phyloP scores from a whole-genome alignment of 768 basidiomycete genomes.

The Russula foetens region DNA sequence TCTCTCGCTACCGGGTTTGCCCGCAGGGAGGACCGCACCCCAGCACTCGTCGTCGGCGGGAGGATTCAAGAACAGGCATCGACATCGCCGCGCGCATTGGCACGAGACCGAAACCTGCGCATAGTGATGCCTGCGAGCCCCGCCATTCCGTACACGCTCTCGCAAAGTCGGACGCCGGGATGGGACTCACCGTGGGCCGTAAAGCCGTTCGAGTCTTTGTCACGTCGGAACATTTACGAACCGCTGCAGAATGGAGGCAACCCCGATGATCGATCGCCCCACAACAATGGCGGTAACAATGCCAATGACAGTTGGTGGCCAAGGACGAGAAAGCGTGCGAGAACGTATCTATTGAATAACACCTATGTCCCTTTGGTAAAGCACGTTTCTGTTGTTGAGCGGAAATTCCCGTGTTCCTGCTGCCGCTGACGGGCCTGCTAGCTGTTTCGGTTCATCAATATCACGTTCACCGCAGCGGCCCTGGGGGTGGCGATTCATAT shows the following conservation, averaged over 20 bases:
- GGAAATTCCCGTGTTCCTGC: neutral
- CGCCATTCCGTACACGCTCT: slow-evolving; percentile 37
- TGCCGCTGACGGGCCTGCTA: slow-evolving; percentile 29
- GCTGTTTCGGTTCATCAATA: slow-evolving; percentile 82
- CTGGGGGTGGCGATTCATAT: slow-evolving; percentile 75
- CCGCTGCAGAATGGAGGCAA: slow-evolving; percentile 9
- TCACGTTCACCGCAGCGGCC: slow-evolving; percentile 71
- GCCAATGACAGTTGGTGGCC: slow-evolving; percentile 23
- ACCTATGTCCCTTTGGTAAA: slow-evolving; percentile 72
- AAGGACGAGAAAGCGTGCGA: slow-evolving; percentile 40
- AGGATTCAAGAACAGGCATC: slow-evolving; percentile 22
- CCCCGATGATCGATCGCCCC: neutral
- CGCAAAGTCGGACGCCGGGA: slow-evolving; percentile 51
- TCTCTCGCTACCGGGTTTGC: neutral
- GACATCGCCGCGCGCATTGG: slow-evolving; percentile 20
- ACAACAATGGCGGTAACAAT: slow-evolving; percentile 14
- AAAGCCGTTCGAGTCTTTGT: slow-evolving; percentile 25
- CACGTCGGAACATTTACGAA: slow-evolving; percentile 2
- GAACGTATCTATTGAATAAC: slow-evolving; percentile 64
- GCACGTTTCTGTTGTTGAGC: slow-evolving; percentile 2
- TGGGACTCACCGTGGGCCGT: slow-evolving; percentile 67
- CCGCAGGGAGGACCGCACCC: neutral
- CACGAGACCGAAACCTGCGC: slow-evolving; percentile 20
- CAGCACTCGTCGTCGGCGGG: slow-evolving; percentile 20
- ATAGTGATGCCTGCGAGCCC: slow-evolving; percentile 29